Base-by-base conservation (phyloP, 1,139 yeast genomes). In the Candida neerlandica region DNA sequence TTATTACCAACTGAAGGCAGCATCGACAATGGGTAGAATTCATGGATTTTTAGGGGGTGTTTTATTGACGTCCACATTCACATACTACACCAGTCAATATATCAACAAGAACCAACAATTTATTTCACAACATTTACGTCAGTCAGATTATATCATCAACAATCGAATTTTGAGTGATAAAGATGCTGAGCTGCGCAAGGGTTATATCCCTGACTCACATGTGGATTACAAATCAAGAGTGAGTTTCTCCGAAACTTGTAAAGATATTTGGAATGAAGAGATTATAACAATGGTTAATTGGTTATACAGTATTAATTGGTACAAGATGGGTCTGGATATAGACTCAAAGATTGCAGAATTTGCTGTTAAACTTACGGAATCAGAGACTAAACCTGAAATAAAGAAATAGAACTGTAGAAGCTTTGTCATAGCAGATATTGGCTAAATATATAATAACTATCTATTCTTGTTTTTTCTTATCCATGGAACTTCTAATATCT, bases 201-300 rank as follows among this genome's bases (percentile, higher is more conserved):
- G 12, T 11, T 42, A 42, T 12, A 27, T 33, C 2, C 44, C 44
- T 32, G 39, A 42, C 37, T 38, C 46, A 14, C 51, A 47, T 33
- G 46, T 47, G 18, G 30, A 43, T 12, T 68, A 63, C 58, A 67
- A 55, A 15, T 58, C 75, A 23, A 59, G 75, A 35, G 62, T 63
- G 3, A 60, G 64, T 35, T 50, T 82, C 41, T 60, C 61, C 10
- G 94, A 89, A 64, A 85, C 92, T 0, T 74, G 81, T 54, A 88
- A 85, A 59, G 96, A 89, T 61, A 75, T 89, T 43, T 89, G 96
- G 96, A 86, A 89, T 61, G 84, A 81, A 47, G 95, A 88, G 63
- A 79, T 89, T 47, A 77, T 86, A 55, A 76, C 73, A 44, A 78
- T 80, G 56, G 90, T 85, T 23, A 84, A 84, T 58, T 86, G 89